Evolutionary conservation across 176 grass and related monocot genomes (phyloP).

Genomic region (Rhynchospora breviuscula): DNA sequence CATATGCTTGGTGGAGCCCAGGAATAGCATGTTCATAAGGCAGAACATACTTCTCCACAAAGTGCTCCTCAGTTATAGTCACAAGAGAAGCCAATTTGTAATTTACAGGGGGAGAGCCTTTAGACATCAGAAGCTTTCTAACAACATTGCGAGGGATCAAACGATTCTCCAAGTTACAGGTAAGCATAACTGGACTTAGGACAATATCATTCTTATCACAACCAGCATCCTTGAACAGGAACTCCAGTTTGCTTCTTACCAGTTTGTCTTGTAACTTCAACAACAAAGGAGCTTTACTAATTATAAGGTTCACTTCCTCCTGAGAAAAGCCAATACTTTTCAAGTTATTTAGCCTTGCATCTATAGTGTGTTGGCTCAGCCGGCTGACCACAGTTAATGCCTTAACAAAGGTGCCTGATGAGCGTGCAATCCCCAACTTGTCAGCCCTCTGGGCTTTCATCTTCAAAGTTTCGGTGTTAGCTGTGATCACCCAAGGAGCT

Average conservation of each 20-base stretch:
- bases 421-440: constrained; percentile 22
- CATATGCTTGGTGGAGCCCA: constrained; percentile 20
- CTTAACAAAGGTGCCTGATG: neutral
- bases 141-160: constrained; percentile 24
- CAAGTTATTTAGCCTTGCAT: constrained; percentile 29
- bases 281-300: constrained; percentile 13
- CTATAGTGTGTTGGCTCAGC: neutral
- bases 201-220: constrained; percentile 21
- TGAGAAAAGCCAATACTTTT: constrained; percentile 31
- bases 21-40: constrained; percentile 19
- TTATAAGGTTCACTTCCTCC: neutral
- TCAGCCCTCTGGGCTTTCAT: neutral
- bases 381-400: neutral
- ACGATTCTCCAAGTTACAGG: constrained; percentile 39
- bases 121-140: constrained; percentile 27
- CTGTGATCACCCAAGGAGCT: neutral
- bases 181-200: neutral
- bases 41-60: constrained; percentile 25
- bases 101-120: constrained; percentile 13
- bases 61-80: neutral
- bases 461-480: neutral
- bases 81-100: neutral
- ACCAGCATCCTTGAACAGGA: constrained; percentile 20
- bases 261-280: neutral
- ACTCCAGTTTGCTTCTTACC: constrained; percentile 18